Evolutionary conservation across 73 alveolate genomes (phyloP).

Genomic region (Tetrahymena thermophila): DNA sequence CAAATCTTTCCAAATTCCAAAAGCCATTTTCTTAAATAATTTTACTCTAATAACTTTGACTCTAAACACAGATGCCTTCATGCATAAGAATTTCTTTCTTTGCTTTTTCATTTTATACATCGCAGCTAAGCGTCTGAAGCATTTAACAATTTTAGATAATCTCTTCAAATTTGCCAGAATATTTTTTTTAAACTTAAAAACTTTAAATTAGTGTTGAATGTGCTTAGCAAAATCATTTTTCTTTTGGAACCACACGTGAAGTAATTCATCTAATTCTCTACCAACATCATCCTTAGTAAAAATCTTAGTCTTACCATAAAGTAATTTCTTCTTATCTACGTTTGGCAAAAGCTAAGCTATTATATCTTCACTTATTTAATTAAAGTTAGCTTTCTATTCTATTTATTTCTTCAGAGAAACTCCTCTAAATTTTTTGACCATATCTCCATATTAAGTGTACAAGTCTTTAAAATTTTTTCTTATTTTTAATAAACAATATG

Average conservation of each 20-base stretch:
- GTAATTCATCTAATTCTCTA: constrained; percentile 6
- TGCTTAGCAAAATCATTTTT: neutral
- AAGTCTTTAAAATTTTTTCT: neutral
- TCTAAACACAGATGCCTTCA: neutral
- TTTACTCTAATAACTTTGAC: neutral
- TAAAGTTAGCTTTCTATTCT: constrained; percentile 3
- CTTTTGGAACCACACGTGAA: neutral
- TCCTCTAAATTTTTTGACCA: neutral
- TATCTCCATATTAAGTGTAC: neutral
- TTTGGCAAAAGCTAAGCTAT: constrained; percentile 2
- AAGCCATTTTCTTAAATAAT: neutral
- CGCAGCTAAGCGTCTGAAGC: neutral
- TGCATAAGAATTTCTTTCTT: neutral
- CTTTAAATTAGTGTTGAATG: neutral
- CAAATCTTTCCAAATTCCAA: neutral
- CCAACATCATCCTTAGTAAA: constrained; percentile 8
- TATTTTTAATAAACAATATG: neutral
- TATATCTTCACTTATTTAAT: constrained; percentile 18
- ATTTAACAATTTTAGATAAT: neutral
- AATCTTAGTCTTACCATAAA: constrained; percentile 29
- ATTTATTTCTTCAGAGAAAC: neutral
- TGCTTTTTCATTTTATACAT: neutral
- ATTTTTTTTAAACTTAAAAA: neutral
- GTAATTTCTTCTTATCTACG: constrained; percentile 3
- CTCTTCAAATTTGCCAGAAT: neutral